Evolutionary conservation across 2,329 filamentous ascomycete species (phyloP), one percentile per base, ranked within the genome.

Genomic region (Beauveria medogensis): DNA sequence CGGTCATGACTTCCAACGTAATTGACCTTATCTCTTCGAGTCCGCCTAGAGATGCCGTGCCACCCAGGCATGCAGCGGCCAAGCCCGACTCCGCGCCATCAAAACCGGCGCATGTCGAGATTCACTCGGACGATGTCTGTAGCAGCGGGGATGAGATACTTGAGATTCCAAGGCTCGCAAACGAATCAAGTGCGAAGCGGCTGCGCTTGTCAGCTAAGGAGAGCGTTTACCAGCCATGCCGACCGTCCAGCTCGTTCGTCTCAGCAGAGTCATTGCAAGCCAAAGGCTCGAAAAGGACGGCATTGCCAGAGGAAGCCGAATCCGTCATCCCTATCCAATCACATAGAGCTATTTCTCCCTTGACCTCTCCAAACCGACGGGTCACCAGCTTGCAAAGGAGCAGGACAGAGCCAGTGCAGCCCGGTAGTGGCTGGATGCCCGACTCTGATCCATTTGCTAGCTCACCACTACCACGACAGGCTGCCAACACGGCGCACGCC

Each of bases 11-110:
- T 8, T 64, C 66, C 2, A 66, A 73, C 14, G 65, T 75, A 34
- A 74, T 75, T 58, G 71, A 74, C 62, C 71, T 75, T 28, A 65
- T 74, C 22, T 75, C 73, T 18, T 75, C 73, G 9, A 75, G 73
- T 28, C 73, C 73, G 6, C 60, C 65, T 7, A 56, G 47, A 48
- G 26, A 53, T 34, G 26, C 24, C 34, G 37, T 22, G 22, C 56
- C 56, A 12, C 40, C 46, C 20, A 51, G 37, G 14, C 20, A 12
- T 18, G 30, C 20, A 22, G n/a, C 34, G 14, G 8, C 28, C 51
- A 5, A 20, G 2, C 30, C 41, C 30, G 16, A 37, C 16, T 2
- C 46, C 14, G 22, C 44, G 20, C 30, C 30, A 3, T 57, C 44
- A 30, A 26, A 10, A 16, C 34, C 28, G 1, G 37, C 56, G 6